A percentile compares a stretch with the other conserved stretches of the same genome.
Evolutionary conservation across 768 basidiomycete species (phyloP).

Genomic region (Gyrodon lividus): DNA sequence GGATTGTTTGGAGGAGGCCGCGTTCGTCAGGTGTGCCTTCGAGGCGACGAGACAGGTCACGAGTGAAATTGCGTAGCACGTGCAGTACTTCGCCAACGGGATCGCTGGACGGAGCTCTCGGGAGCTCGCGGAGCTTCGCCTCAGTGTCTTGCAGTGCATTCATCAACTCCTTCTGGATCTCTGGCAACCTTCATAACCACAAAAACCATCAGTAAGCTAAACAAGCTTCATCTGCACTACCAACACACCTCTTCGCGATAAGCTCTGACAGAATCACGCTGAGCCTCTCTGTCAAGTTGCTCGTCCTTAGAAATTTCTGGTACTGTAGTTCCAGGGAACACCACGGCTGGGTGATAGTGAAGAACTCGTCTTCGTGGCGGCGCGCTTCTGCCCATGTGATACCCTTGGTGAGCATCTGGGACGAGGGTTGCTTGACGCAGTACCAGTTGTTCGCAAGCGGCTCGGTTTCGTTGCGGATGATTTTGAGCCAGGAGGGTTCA

Average conservation of each 20-base stretch:
- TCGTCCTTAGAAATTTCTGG: slow-evolving; percentile 54
- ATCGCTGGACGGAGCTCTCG: slow-evolving; percentile 53
- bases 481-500: slow-evolving; percentile 46
- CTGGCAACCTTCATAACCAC: slow-evolving; percentile 48
- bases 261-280: slow-evolving; percentile 62
- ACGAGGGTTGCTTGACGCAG: slow-evolving; percentile 43
- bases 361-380: slow-evolving; percentile 53
- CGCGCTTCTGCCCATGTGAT: slow-evolving; percentile 61
- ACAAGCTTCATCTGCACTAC: neutral
- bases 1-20: slow-evolving; percentile 58
- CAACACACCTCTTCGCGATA: slow-evolving; percentile 55
- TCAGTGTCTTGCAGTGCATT: slow-evolving; percentile 42
- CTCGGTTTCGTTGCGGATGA: slow-evolving; percentile 53
- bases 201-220: slow-evolving; percentile 1
- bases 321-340: slow-evolving; percentile 48
- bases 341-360: slow-evolving; percentile 54
- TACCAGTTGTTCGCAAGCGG: slow-evolving; percentile 32
- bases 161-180: slow-evolving; percentile 59
- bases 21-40: slow-evolving; percentile 51
- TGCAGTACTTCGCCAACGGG: slow-evolving; percentile 54
- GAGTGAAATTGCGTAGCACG: slow-evolving; percentile 46
- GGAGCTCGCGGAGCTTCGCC: slow-evolving; percentile 33
- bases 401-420: slow-evolving; percentile 21
- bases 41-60: slow-evolving; percentile 43
- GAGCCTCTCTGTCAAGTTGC: slow-evolving; percentile 53